These are phyloP conservation scores for Beverwykella pulmonaria DNA, from an alignment of 495 filamentous ascomycete genomes.

Conservation along the genomic window DNA sequence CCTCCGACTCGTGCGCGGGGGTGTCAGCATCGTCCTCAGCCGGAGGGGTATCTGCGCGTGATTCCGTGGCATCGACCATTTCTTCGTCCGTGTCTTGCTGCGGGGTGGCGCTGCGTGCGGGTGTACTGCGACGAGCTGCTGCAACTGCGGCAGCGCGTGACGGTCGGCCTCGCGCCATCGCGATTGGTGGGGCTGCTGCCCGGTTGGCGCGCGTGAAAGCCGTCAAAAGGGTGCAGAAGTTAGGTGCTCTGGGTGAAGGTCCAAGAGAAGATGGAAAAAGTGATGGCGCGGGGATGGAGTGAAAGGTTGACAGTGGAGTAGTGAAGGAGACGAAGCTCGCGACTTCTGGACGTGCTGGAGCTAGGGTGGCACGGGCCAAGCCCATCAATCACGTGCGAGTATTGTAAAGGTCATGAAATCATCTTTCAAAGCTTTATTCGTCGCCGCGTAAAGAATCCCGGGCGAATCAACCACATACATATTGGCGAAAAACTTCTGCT, in stretches of 20 bases:
- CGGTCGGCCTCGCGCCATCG: slow-evolving; percentile 33
- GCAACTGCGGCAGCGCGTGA: slow-evolving; percentile 26
- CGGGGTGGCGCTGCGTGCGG: slow-evolving; percentile 31
- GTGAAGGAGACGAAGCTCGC: neutral
- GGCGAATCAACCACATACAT: neutral
- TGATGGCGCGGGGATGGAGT: neutral
- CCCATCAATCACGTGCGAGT: neutral
- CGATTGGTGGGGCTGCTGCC: neutral
- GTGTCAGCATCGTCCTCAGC: slow-evolving; percentile 41
- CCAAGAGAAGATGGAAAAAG: neutral
- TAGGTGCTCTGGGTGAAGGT: too few relatives aligned
- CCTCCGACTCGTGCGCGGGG: slow-evolving; percentile 39
- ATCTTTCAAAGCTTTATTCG: too few relatives aligned
- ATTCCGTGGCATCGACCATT: slow-evolving; percentile 38
- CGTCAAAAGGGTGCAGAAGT: neutral
- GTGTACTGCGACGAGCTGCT: slow-evolving; percentile 34
- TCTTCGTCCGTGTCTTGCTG: slow-evolving; percentile 42
- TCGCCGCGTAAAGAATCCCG: too few relatives aligned
- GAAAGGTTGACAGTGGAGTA: neutral
- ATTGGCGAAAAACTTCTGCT: too few relatives aligned
- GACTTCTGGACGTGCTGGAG: slow-evolving; percentile 13
- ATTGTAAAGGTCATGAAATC: neutral
- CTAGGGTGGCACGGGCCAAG: neutral
- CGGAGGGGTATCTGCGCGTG: slow-evolving; percentile 37
- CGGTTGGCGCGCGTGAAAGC: neutral